Conservation (phyloP, 352 stramenopile species). For the Phytophthora rubi region DNA sequence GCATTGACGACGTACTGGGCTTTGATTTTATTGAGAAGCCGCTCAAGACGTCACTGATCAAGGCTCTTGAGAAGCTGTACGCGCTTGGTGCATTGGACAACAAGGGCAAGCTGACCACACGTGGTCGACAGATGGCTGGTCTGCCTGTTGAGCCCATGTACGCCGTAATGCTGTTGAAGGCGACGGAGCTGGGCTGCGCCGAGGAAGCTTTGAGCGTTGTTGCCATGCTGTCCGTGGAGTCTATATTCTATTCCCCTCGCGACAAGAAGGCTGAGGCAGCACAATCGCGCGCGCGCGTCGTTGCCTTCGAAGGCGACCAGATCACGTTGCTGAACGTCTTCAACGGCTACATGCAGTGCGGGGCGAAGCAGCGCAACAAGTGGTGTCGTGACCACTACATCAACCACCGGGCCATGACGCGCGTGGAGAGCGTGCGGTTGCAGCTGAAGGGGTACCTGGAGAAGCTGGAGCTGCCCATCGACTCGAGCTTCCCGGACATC, state of each 20-base stretch:
- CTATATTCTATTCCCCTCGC: slow-evolving; percentile 87
- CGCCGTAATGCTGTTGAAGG: slow-evolving; percentile 87
- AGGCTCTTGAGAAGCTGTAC: slow-evolving; percentile 86
- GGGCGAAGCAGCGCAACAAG: slow-evolving; percentile 81
- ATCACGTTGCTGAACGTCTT: slow-evolving; percentile 87
- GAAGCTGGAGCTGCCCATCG: slow-evolving; percentile 71
- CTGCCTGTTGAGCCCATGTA: slow-evolving; percentile 91
- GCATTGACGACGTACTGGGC: slow-evolving; percentile 80
- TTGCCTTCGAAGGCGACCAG: slow-evolving; percentile 86
- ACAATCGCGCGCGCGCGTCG: slow-evolving; percentile 78
- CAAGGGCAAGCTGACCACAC: slow-evolving; percentile 68
- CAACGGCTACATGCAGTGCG: slow-evolving; percentile 77
- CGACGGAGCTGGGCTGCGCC: slow-evolving; percentile 76
- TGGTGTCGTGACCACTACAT: slow-evolving; percentile 90
- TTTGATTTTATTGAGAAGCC: slow-evolving; percentile 92
- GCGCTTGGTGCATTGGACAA: slow-evolving; percentile 72
- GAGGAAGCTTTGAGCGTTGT: slow-evolving; percentile 89
- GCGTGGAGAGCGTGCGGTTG: slow-evolving; percentile 82
- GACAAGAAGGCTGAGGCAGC: slow-evolving; percentile 87
- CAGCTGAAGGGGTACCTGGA: slow-evolving; percentile 79
- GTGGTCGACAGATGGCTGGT: slow-evolving; percentile 85
- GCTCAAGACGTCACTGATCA: slow-evolving; percentile 73
- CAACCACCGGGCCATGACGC: slow-evolving; percentile 83
- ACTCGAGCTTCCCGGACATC: slow-evolving; percentile 77
- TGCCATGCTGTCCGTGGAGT: slow-evolving; percentile 91